These are phyloP conservation scores for Diaporthe amygdali DNA, from an alignment of 2,329 filamentous ascomycete genomes.

Conservation along the genomic window DNA sequence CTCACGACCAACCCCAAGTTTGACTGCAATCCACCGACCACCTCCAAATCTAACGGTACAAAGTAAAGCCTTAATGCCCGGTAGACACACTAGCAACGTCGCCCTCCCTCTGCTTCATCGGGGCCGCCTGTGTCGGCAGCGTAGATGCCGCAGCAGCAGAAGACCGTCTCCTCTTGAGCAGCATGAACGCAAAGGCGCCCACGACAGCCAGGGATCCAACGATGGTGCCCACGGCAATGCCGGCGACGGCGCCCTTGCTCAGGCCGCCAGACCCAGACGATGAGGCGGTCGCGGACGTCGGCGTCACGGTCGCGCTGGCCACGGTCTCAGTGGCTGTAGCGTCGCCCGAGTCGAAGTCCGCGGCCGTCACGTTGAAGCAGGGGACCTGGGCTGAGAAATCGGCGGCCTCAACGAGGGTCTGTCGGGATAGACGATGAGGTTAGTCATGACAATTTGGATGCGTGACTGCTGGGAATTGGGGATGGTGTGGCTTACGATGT, in stretches of 20 bases:
- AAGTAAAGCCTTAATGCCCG: background rate
- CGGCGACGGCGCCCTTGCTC: constrained; percentile 40
- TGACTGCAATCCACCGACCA: too few relatives aligned
- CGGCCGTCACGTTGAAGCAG: constrained; percentile 43
- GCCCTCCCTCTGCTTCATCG: background rate
- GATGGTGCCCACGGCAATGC: constrained; percentile 42
- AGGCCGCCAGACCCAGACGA: constrained; percentile 32
- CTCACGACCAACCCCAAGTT: too few relatives aligned
- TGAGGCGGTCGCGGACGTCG: background rate
- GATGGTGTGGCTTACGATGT: constrained; percentile 36
- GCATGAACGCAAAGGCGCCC: constrained; percentile 33
- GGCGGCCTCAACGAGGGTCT: constrained; percentile 38
- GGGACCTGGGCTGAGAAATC: constrained; percentile 36
- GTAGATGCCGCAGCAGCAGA: background rate
- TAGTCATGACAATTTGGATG: too few relatives aligned
- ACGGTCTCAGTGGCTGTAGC: constrained; percentile 29
- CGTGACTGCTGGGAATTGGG: too few relatives aligned
- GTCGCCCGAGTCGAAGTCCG: constrained; percentile 34
- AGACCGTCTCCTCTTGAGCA: constrained; percentile 29
- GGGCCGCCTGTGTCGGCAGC: background rate
- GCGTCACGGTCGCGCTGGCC: background rate
- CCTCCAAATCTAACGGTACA: too few relatives aligned
- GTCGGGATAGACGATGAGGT: background rate
- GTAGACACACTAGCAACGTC: constrained; percentile 17
- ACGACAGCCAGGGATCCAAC: constrained; percentile 37